These are phyloP conservation scores for Phytopythium chamaehyphon DNA, from an alignment of 352 stramenopile genomes.

Conservation along the genomic window DNA sequence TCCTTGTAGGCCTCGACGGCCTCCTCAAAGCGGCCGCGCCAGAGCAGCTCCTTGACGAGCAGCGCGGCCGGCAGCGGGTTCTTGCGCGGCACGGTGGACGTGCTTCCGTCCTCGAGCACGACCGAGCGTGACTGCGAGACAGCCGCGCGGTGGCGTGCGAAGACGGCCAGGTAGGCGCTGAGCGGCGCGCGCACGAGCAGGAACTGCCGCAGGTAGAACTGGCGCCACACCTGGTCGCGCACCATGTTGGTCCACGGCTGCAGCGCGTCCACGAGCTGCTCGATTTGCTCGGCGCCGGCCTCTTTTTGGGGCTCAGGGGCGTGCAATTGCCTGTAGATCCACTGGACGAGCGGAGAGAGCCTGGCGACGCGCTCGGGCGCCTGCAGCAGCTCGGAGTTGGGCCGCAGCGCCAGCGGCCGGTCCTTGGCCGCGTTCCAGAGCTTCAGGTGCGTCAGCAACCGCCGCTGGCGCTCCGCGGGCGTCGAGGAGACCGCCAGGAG, in stretches of 20 bases:
- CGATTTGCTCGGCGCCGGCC: slow-evolving; percentile 5
- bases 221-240: slow-evolving; percentile 33
- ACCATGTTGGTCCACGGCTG: slow-evolving; percentile 52
- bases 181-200: slow-evolving; percentile 46
- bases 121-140: slow-evolving; percentile 6
- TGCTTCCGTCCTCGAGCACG: slow-evolving; percentile 6
- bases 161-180: slow-evolving; percentile 27
- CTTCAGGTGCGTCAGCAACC: slow-evolving; percentile 35
- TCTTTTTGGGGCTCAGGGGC: not conserved
- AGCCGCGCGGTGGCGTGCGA: slow-evolving; percentile 14
- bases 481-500: slow-evolving; percentile 2
- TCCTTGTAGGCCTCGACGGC: slow-evolving; percentile 43
- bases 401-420: slow-evolving; percentile 4
- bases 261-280: slow-evolving; percentile 33
- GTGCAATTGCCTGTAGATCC: slow-evolving; percentile 23
- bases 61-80: slow-evolving; percentile 23
- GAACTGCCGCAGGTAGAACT: slow-evolving; percentile 64
- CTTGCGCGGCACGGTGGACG: slow-evolving; percentile 19
- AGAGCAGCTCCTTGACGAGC: slow-evolving; percentile 47
- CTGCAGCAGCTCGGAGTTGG: slow-evolving; percentile 27
- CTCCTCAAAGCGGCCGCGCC: slow-evolving; percentile 50
- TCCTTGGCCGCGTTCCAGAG: slow-evolving; percentile 17
- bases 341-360: slow-evolving; percentile 33
- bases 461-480: slow-evolving; percentile 10
- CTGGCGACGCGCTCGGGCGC: slow-evolving; percentile 19